phyloP scores from a whole-genome alignment of 495 filamentous ascomycete genomes.

The Daldinia loculata region DNA sequence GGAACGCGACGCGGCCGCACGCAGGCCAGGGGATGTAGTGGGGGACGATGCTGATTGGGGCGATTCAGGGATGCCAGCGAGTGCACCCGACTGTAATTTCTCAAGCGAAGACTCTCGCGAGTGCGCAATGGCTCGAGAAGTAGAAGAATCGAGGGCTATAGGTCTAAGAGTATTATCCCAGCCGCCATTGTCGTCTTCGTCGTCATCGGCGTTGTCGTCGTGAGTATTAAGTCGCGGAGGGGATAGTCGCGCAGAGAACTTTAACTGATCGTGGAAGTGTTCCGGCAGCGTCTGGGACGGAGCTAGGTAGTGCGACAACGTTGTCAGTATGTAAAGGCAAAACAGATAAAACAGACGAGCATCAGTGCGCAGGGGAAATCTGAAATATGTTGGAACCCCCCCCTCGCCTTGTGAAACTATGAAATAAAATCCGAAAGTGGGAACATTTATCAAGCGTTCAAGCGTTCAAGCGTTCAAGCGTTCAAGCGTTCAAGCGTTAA shows the following conservation, averaged over 20 bases:
- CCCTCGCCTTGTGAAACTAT: slow-evolving; percentile 38
- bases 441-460: slow-evolving; percentile 27
- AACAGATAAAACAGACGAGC: slow-evolving; percentile 12
- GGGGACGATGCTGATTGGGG: slow-evolving; percentile 43
- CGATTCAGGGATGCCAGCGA: slow-evolving; percentile 53
- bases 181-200: slow-evolving; percentile 37
- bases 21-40: slow-evolving; percentile 44
- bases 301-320: slow-evolving; percentile 49
- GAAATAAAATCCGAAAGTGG: slow-evolving; percentile 39
- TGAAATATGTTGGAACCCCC: slow-evolving; percentile 25
- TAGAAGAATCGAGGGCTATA: slow-evolving; percentile 47
- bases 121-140: slow-evolving; percentile 52
- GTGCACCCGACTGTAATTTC: slow-evolving; percentile 58
- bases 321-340: slow-evolving; percentile 39
- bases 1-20: slow-evolving; percentile 48
- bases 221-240: slow-evolving; percentile 54
- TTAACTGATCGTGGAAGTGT: slow-evolving; percentile 52
- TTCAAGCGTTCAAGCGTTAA: slow-evolving; percentile 11
- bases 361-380: slow-evolving; percentile 23
- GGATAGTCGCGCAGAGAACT: slow-evolving; percentile 55
- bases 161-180: slow-evolving; percentile 57
- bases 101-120: slow-evolving; percentile 61
- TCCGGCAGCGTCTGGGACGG: slow-evolving; percentile 64
- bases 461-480: slow-evolving; percentile 16
- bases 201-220: slow-evolving; percentile 52